These are phyloP conservation scores for Lactarius hengduanensis DNA, from an alignment of 768 basidiomycete species.

Conservation along the genomic window DNA sequence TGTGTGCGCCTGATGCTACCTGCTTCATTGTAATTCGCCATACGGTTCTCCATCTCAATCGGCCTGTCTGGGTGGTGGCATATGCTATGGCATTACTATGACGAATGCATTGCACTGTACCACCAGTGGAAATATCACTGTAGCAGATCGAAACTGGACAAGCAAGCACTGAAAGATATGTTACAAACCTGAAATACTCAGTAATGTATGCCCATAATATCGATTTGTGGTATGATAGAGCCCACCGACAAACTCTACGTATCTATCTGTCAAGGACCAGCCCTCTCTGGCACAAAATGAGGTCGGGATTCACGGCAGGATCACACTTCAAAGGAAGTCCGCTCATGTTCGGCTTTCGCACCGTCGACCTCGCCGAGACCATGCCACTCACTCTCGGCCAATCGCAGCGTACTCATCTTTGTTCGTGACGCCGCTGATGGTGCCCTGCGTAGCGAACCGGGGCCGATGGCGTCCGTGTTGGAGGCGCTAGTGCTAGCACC, in stretches of 20 bases:
- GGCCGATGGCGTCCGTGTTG: background rate
- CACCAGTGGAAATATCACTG: no score
- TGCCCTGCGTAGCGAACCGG: background rate
- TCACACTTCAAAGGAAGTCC: background rate
- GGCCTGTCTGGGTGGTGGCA: no score
- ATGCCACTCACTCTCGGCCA: background rate
- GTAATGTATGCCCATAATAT: no score
- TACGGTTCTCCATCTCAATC: no score
- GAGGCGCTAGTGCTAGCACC: background rate
- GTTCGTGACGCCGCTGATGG: background rate
- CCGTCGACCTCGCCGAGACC: background rate
- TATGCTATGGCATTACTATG: no score
- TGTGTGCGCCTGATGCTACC: no score
- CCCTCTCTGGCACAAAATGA: background rate
- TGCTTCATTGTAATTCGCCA: no score
- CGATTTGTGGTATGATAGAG: background rate
- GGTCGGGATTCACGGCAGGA: background rate
- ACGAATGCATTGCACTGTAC: no score
- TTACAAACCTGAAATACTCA: no score
- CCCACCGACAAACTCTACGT: background rate
- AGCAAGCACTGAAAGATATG: background rate
- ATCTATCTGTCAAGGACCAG: background rate
- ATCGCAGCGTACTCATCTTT: background rate
- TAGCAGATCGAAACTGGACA: background rate
- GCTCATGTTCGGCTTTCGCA: background rate